Evolutionary conservation across 2,329 filamentous ascomycete species (phyloP).

Genomic region (Grosmannia huntii): DNA sequence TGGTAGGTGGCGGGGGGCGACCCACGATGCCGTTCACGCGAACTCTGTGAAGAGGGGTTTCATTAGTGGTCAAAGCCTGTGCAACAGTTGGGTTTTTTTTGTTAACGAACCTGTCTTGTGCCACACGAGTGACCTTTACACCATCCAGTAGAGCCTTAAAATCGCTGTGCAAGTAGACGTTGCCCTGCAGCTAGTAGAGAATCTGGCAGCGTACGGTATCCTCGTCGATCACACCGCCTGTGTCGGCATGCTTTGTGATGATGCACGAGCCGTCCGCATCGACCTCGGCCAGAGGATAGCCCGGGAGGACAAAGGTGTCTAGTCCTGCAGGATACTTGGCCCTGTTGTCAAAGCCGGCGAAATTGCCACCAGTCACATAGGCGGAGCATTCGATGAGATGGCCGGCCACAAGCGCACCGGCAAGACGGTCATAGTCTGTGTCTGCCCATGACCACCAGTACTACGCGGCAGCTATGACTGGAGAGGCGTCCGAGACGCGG

Average conservation of each 20-base stretch:
- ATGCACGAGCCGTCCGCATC: constrained; percentile 5
- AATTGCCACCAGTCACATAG: constrained; percentile 19
- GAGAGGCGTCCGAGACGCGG: constrained; percentile 12
- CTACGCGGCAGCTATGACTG: constrained; percentile 11
- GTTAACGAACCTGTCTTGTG: too few relatives aligned
- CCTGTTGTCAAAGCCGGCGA: constrained; percentile 16
- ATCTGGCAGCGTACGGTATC: constrained; percentile 17
- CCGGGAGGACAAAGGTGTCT: constrained; percentile 13
- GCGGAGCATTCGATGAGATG: constrained; percentile 16
- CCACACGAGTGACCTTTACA: too few relatives aligned
- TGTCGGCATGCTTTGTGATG: constrained; percentile 14
- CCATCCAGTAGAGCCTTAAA: too few relatives aligned
- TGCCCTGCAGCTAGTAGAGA: constrained; percentile 23
- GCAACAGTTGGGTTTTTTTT: too few relatives aligned
- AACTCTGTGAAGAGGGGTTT: too few relatives aligned
- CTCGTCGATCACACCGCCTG: constrained; percentile 14
- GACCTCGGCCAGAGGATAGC: constrained; percentile 10
- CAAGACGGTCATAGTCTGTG: constrained; percentile 11
- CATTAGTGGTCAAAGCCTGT: too few relatives aligned
- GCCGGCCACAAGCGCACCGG: constrained; percentile 13
- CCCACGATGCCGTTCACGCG: too few relatives aligned
- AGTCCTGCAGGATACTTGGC: neutral
- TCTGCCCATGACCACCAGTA: constrained; percentile 14
- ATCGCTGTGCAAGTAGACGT: too few relatives aligned
- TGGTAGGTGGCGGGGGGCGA: too few relatives aligned